phyloP scores from a whole-genome alignment of 2,329 filamentous ascomycete species.

The Aspergillus sp. region DNA sequence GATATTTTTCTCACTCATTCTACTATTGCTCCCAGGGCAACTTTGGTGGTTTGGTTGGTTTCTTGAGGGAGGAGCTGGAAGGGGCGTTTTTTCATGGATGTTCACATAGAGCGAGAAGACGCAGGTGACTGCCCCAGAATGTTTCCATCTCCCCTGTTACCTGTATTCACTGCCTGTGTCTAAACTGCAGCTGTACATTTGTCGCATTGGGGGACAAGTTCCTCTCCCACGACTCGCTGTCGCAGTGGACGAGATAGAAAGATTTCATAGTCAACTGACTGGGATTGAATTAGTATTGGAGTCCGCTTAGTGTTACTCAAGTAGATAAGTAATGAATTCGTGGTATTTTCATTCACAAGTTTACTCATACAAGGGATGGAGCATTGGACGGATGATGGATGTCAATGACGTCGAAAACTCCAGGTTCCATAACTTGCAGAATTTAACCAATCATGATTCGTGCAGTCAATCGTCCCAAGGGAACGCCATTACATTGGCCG shows the following conservation, averaged over 20 bases:
- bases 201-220: not conserved
- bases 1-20: conserved; percentile 5
- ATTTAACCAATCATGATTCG: conserved; percentile 6
- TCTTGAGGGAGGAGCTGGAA: conserved; percentile 10
- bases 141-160: conserved; percentile 20
- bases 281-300: conserved; percentile 16
- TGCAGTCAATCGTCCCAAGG: conserved; percentile 4
- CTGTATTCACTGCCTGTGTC: conserved; percentile 8
- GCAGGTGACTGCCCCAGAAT: conserved; percentile 13
- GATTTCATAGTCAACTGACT: conserved; percentile 8
- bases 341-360: conserved; percentile 5
- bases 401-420: conserved; percentile 33
- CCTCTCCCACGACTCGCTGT: conserved; percentile 3
- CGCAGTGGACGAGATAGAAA: conserved; percentile 13
- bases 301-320: conserved; percentile 18
- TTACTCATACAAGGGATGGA: too few relatives aligned
- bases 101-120: conserved; percentile 33
- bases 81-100: conserved; percentile 22
- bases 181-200: conserved; percentile 7
- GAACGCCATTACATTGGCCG: conserved; percentile 1
- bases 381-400: not conserved
- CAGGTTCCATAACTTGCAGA: not conserved
- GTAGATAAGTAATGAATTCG: conserved; percentile 25
- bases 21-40: conserved; percentile 4
- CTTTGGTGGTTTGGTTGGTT: conserved; percentile 18